A percentile compares a stretch with the other conserved stretches of the same genome.
Evolutionary conservation across 2,329 filamentous ascomycete genomes (phyloP).

Genomic region (Pseudopyricularia cyperi): DNA sequence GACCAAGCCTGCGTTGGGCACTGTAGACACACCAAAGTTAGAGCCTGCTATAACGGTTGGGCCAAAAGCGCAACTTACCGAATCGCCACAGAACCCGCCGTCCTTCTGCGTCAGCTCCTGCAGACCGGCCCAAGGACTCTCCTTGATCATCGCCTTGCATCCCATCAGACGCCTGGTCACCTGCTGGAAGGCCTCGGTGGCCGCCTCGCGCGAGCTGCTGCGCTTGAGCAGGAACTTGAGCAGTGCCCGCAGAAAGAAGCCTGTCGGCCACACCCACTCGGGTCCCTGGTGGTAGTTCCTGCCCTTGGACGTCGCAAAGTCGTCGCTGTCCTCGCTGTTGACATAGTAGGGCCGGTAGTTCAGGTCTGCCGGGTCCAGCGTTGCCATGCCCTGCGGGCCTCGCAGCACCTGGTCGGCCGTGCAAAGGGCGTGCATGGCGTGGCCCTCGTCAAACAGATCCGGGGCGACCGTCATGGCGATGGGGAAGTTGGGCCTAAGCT

Average conservation of each 20-base stretch:
- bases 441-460: constrained; percentile 65
- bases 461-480: constrained; percentile 94
- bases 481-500: constrained; percentile 84
- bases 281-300: constrained; percentile 97
- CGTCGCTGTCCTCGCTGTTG: constrained; percentile 84
- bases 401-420: constrained; percentile 68
- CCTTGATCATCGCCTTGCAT: constrained; percentile 73
- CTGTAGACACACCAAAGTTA: constrained; percentile 26
- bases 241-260: constrained; percentile 85
- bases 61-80: constrained; percentile 42
- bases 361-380: constrained; percentile 78
- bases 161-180: constrained; percentile 70
- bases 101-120: constrained; percentile 88
- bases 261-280: constrained; percentile 96
- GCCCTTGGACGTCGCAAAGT: constrained; percentile 87
- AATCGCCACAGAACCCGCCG: constrained; percentile 74
- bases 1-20: constrained; percentile 96
- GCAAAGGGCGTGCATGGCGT: constrained; percentile 69
- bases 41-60: not conserved
- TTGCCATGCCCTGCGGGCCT: constrained; percentile 89
- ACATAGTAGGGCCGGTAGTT: constrained; percentile 93
- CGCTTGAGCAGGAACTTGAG: constrained; percentile 79
- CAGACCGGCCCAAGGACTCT: constrained; percentile 78
- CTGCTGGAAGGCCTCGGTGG: constrained; percentile 86
- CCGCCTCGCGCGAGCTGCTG: constrained; percentile 45